These are phyloP conservation scores for Mucor piriformis DNA, from an alignment of 371 early-diverging fungal species.

Conservation along the genomic window DNA sequence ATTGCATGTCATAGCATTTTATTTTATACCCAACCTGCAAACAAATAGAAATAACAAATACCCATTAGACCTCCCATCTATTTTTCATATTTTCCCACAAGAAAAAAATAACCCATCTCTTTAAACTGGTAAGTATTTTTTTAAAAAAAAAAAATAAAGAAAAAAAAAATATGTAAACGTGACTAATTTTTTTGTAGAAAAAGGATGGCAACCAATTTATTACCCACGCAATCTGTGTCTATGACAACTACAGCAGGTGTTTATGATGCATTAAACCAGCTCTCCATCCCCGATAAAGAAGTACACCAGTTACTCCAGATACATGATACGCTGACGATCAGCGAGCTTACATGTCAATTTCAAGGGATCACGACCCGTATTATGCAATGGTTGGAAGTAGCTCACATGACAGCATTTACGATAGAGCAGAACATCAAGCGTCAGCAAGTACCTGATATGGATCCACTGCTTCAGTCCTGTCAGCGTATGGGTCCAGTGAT, in stretches of 20 bases:
- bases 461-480: slow-evolving; percentile 18
- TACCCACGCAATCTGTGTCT: slow-evolving; percentile 2
- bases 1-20: slow-evolving; percentile 1
- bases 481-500: slow-evolving; percentile 25
- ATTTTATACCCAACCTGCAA: slow-evolving; percentile 8
- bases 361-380: slow-evolving; percentile 27
- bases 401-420: slow-evolving; percentile 43
- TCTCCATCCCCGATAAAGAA: slow-evolving; percentile 27
- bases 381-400: slow-evolving; percentile 38
- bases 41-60: not conserved
- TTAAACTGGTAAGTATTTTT: too few species aligned
- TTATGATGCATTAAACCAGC: slow-evolving; percentile 10
- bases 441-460: slow-evolving; percentile 17
- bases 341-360: slow-evolving; percentile 16
- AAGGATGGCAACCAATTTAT: not conserved
- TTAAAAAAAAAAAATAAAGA: not conserved
- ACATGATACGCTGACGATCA: slow-evolving; percentile 16
- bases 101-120: not conserved
- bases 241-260: not conserved
- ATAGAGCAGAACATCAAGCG: slow-evolving; percentile 40
- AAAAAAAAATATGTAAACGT: not conserved
- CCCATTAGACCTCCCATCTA: slow-evolving; percentile 1
- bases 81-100: not conserved
- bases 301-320: slow-evolving; percentile 8
- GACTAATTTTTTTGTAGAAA: not conserved